Evolutionary conservation across 805 yeast genomes (phyloP), one percentile per base, ranked within the genome.

Genomic region (Nakazawaea ernobii): DNA sequence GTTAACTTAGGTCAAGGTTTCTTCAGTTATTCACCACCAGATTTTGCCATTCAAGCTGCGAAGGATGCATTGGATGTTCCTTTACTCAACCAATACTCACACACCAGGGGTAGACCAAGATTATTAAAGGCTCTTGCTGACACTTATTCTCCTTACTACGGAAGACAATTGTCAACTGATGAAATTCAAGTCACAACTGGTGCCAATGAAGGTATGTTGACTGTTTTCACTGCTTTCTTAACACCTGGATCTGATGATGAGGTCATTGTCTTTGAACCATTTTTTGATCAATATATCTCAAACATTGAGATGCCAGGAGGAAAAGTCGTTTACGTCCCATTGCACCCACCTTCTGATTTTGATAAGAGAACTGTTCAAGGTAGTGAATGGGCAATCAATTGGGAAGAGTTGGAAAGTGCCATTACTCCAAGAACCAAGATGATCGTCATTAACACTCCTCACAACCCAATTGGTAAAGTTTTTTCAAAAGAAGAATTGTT

Each of bases 1-100:
- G 83, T 84, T 51, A 94, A 94, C 58, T 75, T 94, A 49, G 99
- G 99, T 32, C 99, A 94, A 65, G 99, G 99, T 1, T 94, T 94
- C 68, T 94, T 94, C 71, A 89, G 97, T 2, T 94, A 92, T 63
- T 78, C 91, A 29, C 99, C 99, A 2, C 99, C 99, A 0, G 77
- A 81, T n/a, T 94, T 94, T 66, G 97, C 95, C 13, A 72, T 86
- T 50, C 75, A 80, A 9, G 95, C 96, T 6, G 95, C 92, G 14
- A 78, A 81, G 53, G 73, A 75, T 38, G 92, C 97, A 0, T 71
- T 90, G 39, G 82, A 79, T 46, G 71, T 70, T 32, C 84, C 98
- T 3, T 73, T 82, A 49, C 79, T 79, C 62, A 94, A 94, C 66
- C 99, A 94, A 67, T 94, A 94, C 61, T 88, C 98, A 3, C 96